Base-by-base conservation (phyloP, 2,329 filamentous ascomycete genomes). In the Penicillium brevicompactum region DNA sequence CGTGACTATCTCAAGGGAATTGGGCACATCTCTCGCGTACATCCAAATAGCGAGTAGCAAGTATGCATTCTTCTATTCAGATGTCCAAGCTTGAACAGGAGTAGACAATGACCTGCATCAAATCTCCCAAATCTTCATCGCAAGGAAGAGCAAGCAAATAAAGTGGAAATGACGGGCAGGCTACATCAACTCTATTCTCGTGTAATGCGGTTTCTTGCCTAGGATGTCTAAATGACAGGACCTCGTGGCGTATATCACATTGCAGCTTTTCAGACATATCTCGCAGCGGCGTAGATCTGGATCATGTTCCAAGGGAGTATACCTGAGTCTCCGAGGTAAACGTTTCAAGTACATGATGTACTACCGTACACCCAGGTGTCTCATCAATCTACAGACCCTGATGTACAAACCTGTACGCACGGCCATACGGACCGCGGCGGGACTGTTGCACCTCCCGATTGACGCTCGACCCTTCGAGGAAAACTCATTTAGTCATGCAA, bases 141-240 rank as follows among this genome's bases (percentile, higher is more conserved):
- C 18, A 51, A 48, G 16, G 47, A 42, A 46, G 14, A 43, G 27
- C 56, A 45, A 37, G 34, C 34, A 44, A 38, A 27, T 31, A 53
- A 30, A 30, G 46, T 57, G 30, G 41, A 53, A 46, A 64, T 58
- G 47, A 53, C 57, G 56, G 48, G 52, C 55, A 63, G 61, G 48
- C 40, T 56, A 62, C 59, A 57, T 59, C 52, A 64, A 63, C 60
- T 63, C 52, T 63, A 65, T 64, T 56, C 38, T 56, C 24, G 59
- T 65, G 59, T 61, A 64, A 64, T 57, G 22, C 22, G 21, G 21
- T 16, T 34, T 13, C 46, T 58, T 41, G 27, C 48, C 46, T 51
- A 48, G 40, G 53, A 43, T 13, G 16, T 47, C 41, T 21, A 41
- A 41, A 32, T 27, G 18, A 34, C 30, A n/a, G 34, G 34, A 37